Conservation (phyloP, 306 rosid species). For the Prunus armeniaca region DNA sequence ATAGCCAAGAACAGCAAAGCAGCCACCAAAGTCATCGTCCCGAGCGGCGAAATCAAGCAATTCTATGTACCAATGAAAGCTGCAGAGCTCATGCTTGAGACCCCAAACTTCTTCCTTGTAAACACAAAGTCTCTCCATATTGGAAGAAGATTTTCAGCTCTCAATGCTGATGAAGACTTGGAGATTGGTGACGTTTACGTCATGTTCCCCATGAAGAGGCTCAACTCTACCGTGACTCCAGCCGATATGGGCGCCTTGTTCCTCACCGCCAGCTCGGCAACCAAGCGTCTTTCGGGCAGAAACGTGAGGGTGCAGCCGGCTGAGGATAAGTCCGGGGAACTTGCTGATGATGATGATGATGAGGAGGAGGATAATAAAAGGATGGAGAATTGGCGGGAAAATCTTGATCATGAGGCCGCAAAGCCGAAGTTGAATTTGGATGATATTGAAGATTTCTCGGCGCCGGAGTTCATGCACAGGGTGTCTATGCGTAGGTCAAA, state of each 20-base stretch:
- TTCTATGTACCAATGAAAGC: slow-evolving; percentile 43
- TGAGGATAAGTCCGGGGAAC: not conserved
- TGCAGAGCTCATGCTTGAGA: slow-evolving; percentile 84
- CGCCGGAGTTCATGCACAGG: slow-evolving; percentile 54
- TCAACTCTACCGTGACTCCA: slow-evolving; percentile 51
- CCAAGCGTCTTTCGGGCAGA: slow-evolving; percentile 33
- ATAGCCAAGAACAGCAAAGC: slow-evolving; percentile 33
- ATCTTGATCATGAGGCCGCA: not conserved
- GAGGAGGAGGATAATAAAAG: not conserved
- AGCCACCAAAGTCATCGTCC: slow-evolving; percentile 56
- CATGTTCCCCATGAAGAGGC: slow-evolving; percentile 77
- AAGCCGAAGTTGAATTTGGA: slow-evolving; percentile 45
- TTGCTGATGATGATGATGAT: not conserved
- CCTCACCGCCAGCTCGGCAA: slow-evolving; percentile 38
- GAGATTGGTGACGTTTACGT: slow-evolving; percentile 51
- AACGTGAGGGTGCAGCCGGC: slow-evolving; percentile 34
- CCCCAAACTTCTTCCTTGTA: slow-evolving; percentile 63
- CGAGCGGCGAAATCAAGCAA: slow-evolving; percentile 51
- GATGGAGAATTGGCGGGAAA: not conserved
- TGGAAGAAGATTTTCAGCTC: slow-evolving; percentile 60
- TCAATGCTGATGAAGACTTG: slow-evolving; percentile 73
- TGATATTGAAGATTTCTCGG: slow-evolving; percentile 56
- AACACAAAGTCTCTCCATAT: slow-evolving; percentile 45
- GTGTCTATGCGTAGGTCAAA: slow-evolving; percentile 66
- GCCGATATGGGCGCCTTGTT: slow-evolving; percentile 66